These are phyloP conservation scores for Venturiaceae sp. DNA, from an alignment of 2,329 filamentous ascomycete species.

Conservation along the genomic window DNA sequence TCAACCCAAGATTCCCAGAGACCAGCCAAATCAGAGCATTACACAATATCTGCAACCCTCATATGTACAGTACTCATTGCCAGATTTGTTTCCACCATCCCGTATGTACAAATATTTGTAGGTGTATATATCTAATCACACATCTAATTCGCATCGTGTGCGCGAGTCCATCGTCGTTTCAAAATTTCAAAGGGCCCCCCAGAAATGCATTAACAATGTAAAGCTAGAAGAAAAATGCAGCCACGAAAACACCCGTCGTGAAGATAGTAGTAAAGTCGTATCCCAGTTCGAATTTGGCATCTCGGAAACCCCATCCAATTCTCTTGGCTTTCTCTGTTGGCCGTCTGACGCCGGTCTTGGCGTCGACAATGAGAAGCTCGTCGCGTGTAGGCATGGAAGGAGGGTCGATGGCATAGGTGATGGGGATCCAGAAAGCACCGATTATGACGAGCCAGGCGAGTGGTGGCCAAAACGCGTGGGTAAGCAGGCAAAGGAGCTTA, in stretches of 20 bases:
- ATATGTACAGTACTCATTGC: too few relatives aligned
- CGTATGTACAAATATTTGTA: too few relatives aligned
- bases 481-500: conserved; percentile 10
- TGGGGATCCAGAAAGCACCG: conserved; percentile 26
- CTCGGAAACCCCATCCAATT: conserved; percentile 4
- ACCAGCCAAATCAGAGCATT: neutral
- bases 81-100: too few relatives aligned
- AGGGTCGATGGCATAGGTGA: conserved; percentile 52
- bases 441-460: conserved; percentile 10
- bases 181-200: too few relatives aligned
- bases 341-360: conserved; percentile 44
- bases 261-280: conserved; percentile 8
- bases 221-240: conserved; percentile 4
- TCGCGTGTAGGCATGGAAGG: conserved; percentile 49
- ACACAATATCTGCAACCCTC: too few relatives aligned
- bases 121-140: too few relatives aligned
- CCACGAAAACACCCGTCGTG: conserved; percentile 7
- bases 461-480: conserved; percentile 12
- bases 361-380: conserved; percentile 45
- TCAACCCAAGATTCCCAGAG: neutral
- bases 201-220: too few relatives aligned
- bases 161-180: too few relatives aligned
- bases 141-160: too few relatives aligned
- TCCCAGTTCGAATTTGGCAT: conserved; percentile 4
- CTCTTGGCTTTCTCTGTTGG: conserved; percentile 19